Evolutionary conservation across 1,284 basidiomycete genomes (phyloP).

Genomic region (Schizopora paradoxa): DNA sequence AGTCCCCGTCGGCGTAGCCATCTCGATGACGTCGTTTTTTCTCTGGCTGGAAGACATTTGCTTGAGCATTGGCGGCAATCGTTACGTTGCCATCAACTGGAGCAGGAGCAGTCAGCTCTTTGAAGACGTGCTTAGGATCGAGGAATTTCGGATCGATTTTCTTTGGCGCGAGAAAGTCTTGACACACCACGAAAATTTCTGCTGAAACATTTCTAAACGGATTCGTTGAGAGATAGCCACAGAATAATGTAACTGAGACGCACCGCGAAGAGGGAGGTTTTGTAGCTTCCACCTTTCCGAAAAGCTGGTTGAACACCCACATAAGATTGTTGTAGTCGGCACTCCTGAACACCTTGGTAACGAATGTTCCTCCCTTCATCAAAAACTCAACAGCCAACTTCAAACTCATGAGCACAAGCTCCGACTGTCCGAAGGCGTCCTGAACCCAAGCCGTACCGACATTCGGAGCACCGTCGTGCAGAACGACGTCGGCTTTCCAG

Average conservation of each 20-base stretch:
- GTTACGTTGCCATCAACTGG: slow-evolving; percentile 45
- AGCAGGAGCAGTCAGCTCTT: slow-evolving; percentile 66
- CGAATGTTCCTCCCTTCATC: slow-evolving; percentile 89
- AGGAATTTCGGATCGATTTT: slow-evolving; percentile 98
- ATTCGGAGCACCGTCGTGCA: slow-evolving; percentile 99
- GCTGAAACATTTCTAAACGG: slow-evolving; percentile 99
- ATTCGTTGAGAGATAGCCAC: no score
- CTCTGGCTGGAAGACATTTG: slow-evolving; percentile 96
- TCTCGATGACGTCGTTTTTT: slow-evolving; percentile 92
- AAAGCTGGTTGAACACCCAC: slow-evolving; percentile 98
- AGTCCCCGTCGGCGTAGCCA: slow-evolving; percentile 95
- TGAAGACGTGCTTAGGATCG: slow-evolving; percentile 97
- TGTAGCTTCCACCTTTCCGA: slow-evolving; percentile 95
- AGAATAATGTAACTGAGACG: slow-evolving; percentile 23
- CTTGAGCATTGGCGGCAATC: slow-evolving; percentile 57
- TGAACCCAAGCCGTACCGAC: slow-evolving; percentile 99
- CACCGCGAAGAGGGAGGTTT: slow-evolving; percentile 97
- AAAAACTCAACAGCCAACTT: slow-evolving; percentile 98
- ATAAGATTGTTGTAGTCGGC: slow-evolving; percentile 98
- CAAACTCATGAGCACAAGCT: slow-evolving; percentile 93
- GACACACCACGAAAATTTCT: slow-evolving; percentile 99
- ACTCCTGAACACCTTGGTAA: slow-evolving; percentile 98
- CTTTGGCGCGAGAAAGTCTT: slow-evolving; percentile 91
- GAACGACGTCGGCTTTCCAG: slow-evolving; percentile 99
- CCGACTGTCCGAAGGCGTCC: slow-evolving; percentile 96